Evolutionary conservation across 192 early-diverging fungal genomes (phyloP).

Genomic region (Phlyctochytrium arcticum): DNA sequence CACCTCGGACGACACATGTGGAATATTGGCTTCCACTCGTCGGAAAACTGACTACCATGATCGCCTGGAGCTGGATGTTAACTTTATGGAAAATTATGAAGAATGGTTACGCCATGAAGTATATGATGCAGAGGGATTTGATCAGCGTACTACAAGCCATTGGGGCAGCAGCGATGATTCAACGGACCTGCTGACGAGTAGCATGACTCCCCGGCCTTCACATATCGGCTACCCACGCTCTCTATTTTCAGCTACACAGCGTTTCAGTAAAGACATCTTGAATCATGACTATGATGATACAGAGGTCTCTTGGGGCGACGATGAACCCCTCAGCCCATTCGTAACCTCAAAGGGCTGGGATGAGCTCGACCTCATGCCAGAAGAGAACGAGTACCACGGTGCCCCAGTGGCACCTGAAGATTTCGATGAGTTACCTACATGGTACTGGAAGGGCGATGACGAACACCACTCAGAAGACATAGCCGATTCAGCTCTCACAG

Average conservation of each 20-base stretch:
- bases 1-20: neutral
- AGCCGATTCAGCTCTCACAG: no score
- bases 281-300: slow-evolving; percentile 21
- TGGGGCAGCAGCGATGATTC: neutral
- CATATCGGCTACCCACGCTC: slow-evolving; percentile 8
- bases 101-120: slow-evolving; percentile 49
- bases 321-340: neutral
- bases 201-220: neutral
- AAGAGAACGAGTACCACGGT: neutral
- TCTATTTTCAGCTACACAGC: slow-evolving; percentile 20
- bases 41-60: slow-evolving; percentile 31
- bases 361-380: neutral
- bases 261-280: slow-evolving; percentile 25
- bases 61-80: slow-evolving; percentile 41
- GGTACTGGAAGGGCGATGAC: neutral
- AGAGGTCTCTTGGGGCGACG: slow-evolving; percentile 11
- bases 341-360: neutral
- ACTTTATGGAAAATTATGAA: slow-evolving; percentile 63
- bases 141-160: neutral
- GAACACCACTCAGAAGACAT: no score
- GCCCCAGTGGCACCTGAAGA: neutral
- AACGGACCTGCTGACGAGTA: neutral
- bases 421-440: neutral
- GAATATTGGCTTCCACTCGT: neutral
- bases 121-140: slow-evolving; percentile 11